Percentiles rank a stretch among this genome's conserved stretches.
Conservation (phyloP, 352 stramenopile species). For the Phytophthora sp. region DNA sequence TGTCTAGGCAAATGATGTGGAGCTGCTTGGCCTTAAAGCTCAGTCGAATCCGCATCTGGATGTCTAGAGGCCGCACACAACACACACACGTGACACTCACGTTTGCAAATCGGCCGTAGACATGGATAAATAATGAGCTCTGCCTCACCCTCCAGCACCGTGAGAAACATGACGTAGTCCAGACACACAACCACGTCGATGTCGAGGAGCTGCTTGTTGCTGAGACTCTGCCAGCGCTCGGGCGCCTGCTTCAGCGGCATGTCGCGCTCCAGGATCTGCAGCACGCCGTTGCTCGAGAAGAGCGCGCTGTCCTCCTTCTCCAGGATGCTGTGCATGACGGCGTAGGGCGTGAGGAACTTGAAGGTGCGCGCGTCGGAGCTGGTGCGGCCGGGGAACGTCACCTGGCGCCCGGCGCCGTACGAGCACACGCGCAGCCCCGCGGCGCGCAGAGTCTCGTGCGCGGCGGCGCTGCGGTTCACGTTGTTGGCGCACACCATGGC, state of each 20-base stretch:
- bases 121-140: conserved; percentile 14
- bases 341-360: conserved; percentile 76
- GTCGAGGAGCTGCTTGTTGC: conserved; percentile 57
- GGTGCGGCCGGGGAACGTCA: conserved; percentile 64
- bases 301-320: conserved; percentile 55
- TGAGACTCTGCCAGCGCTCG: conserved; percentile 80
- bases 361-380: conserved; percentile 49
- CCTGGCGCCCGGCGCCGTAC: conserved; percentile 65
- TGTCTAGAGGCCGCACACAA: conserved; percentile 32
- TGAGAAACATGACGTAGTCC: conserved; percentile 82
- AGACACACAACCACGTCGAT: conserved; percentile 86
- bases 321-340: conserved; percentile 60
- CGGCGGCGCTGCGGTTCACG: conserved; percentile 85
- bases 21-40: conserved; percentile 59
- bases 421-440: conserved; percentile 74
- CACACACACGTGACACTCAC: not conserved
- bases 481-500: conserved; percentile 90
- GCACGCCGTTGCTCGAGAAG: conserved; percentile 68
- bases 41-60: conserved; percentile 54
- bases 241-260: conserved; percentile 71
- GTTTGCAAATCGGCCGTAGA: not conserved
- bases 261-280: conserved; percentile 76
- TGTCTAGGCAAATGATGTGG: conserved; percentile 85
- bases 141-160: conserved; percentile 63
- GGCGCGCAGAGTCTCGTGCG: conserved; percentile 59